Evolutionary conservation across 2,329 filamentous ascomycete species (phyloP).

Genomic region (Neopestalotiopsis clavispora): DNA sequence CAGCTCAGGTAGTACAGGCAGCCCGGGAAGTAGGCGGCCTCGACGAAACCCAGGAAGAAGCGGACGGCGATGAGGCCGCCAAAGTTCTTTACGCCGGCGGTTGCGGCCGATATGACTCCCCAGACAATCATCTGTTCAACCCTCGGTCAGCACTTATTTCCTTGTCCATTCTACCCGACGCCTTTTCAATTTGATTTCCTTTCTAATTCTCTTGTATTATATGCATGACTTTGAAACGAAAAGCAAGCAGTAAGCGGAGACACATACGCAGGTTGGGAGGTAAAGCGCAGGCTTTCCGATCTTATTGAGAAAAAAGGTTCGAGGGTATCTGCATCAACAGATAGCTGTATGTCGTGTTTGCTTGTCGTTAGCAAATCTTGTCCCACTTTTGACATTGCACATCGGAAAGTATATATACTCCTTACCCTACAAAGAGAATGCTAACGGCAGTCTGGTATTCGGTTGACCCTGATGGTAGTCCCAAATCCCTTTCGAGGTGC

Average conservation of each 20-base stretch:
- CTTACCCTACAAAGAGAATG: conserved; percentile 55
- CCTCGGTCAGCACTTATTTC: too few species aligned
- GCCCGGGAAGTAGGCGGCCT: conserved; percentile 55
- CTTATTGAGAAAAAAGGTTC: conserved; percentile 56
- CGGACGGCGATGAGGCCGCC: conserved; percentile 44
- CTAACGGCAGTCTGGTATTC: conserved; percentile 52
- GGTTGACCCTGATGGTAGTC: conserved; percentile 33
- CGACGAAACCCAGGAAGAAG: conserved; percentile 49
- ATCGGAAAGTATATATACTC: neutral
- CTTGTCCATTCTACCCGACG: too few species aligned
- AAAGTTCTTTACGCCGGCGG: conserved; percentile 40
- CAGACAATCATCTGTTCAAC: conserved; percentile 49
- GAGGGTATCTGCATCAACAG: conserved; percentile 57
- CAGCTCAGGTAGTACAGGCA: conserved; percentile 66
- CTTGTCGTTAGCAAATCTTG: conserved; percentile 11
- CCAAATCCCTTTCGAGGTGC: conserved; percentile 45
- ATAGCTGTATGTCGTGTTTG: conserved; percentile 38
- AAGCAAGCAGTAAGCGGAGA: conserved; percentile 18
- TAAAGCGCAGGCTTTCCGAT: conserved; percentile 53
- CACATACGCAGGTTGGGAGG: conserved; percentile 49
- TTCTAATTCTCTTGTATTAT: neutral
- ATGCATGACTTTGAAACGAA: neutral
- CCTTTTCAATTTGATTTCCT: neutral
- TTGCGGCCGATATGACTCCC: conserved; percentile 51
- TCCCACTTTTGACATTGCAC: neutral